Evolutionary conservation across 2,329 filamentous ascomycete genomes (phyloP).

Genomic region (Neonectria punicea): DNA sequence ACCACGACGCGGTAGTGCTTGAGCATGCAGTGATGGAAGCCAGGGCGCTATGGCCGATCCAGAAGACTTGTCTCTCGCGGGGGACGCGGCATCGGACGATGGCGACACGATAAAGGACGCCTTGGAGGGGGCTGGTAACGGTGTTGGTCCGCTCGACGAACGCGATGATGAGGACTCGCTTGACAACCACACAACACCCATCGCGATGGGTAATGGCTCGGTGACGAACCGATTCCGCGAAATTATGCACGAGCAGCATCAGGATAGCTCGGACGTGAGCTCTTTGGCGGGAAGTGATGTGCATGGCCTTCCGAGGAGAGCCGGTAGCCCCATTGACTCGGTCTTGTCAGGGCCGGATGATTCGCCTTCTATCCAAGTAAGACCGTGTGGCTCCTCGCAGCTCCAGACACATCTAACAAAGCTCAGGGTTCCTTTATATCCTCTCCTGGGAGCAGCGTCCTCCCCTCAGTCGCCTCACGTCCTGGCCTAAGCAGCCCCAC

Average conservation of each 20-base stretch:
- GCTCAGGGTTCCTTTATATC: slow-evolving; percentile 69
- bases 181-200: slow-evolving; percentile 33
- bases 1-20: slow-evolving; percentile 41
- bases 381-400: slow-evolving; percentile 34
- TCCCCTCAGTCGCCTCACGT: slow-evolving; percentile 75
- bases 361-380: slow-evolving; percentile 83
- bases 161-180: slow-evolving; percentile 27
- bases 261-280: slow-evolving; percentile 62
- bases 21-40: slow-evolving; percentile 51
- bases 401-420: slow-evolving; percentile 40
- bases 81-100: slow-evolving; percentile 54
- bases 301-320: slow-evolving; percentile 63
- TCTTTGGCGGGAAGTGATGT: slow-evolving; percentile 59
- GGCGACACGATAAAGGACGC: slow-evolving; percentile 51
- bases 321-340: slow-evolving; percentile 76
- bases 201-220: slow-evolving; percentile 36
- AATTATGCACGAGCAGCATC: slow-evolving; percentile 54
- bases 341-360: slow-evolving; percentile 82
- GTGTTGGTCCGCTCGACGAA: slow-evolving; percentile 22
- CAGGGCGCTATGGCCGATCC: slow-evolving; percentile 60
- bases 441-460: slow-evolving; percentile 78
- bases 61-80: slow-evolving; percentile 56
- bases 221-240: slow-evolving; percentile 57
- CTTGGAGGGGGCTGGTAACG: slow-evolving; percentile 30
- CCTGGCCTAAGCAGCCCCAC: slow-evolving; percentile 75